A percentile compares a stretch with the other conserved stretches of the same genome.
Conservation (phyloP, 768 basidiomycete species). For the Flagelloscypha sp. region DNA sequence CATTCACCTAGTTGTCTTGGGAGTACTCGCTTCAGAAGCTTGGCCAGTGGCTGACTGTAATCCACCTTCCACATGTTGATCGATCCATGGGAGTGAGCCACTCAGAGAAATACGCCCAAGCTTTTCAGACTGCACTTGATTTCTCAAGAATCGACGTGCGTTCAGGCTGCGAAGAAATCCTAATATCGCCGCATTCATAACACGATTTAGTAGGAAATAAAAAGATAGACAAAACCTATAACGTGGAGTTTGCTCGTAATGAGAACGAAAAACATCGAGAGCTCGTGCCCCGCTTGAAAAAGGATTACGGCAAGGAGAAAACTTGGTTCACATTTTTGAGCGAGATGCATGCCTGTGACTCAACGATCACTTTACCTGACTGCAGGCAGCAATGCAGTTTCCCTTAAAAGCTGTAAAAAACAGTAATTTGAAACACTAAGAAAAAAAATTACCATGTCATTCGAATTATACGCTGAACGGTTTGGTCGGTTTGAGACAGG, state of each 20-base stretch:
- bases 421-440: too few relatives aligned
- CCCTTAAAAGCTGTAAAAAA: constrained; percentile 1
- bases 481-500: constrained; percentile 23
- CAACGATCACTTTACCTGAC: too few relatives aligned
- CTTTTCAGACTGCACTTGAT: constrained; percentile 29
- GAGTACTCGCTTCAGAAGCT: too few relatives aligned
- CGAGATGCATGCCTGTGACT: too few relatives aligned
- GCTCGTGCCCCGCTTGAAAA: constrained; percentile 28
- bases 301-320: constrained; percentile 20
- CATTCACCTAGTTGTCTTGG: too few relatives aligned
- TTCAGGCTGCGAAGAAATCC: constrained; percentile 30
- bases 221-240: constrained; percentile 18
- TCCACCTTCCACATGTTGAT: too few relatives aligned
- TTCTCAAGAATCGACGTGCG: constrained; percentile 10
- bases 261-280: constrained; percentile 40
- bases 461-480: constrained; percentile 22
- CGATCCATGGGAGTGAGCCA: too few relatives aligned
- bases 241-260: constrained; percentile 42
- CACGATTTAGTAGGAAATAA: constrained; percentile 14
- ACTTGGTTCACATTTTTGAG: too few relatives aligned
- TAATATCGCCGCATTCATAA: constrained; percentile 26
- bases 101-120: constrained; percentile 34
- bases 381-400: constrained; percentile 3
- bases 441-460: constrained; percentile 25
- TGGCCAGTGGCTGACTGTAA: too few relatives aligned